Base-by-base conservation (phyloP, 768 basidiomycete species). In the Suillus occidentalis region DNA sequence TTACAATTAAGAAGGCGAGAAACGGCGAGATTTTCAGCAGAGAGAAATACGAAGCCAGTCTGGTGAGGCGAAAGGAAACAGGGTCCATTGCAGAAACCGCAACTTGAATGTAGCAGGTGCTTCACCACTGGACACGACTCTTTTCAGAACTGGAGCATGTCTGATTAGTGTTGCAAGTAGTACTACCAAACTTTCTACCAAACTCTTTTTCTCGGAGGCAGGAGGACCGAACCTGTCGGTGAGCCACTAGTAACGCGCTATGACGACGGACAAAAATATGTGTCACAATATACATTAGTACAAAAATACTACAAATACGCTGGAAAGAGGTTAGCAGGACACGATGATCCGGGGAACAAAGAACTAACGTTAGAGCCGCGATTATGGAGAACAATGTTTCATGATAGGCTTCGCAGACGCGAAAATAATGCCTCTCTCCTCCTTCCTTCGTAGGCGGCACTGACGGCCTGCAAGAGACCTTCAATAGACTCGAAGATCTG, bases 401-500 rank as follows among this genome's bases (percentile, higher is more conserved):
- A 60, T 16, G 67, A 72, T 62, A 87, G 67, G 63, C 73, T 77
- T 67, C 83, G 79, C 60, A 91, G 72, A 66, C 82, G 86, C 49
- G 78, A 68, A 42, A 86, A 73, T 61, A 88, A 76, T 34, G 73
- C 67, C 22, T 84, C 84, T 66, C 84, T 82, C 64, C 78, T 78
- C 67, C 77, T 83, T 66, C 75, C 74, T 55, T 73, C 73, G 69
- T 87, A 91, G 68, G 81, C 73, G n/a, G 81, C 79, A 72, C 90
- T 91, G 61, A 80, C 71, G 18, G 81, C 78, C 59, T 80, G 79
- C 40, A 92, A 79, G 34, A 91, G 78, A 37, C 78, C 80, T 58
- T 90, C 90, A 22, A 90, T 70, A 22, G 82, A 84, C 74, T 92
- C 90, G 63, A 84, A 86, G 10, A 75, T 73, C 64, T 68, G 66